Conservation (phyloP, 2,329 filamentous ascomycete species). For the Phoma sp. region DNA sequence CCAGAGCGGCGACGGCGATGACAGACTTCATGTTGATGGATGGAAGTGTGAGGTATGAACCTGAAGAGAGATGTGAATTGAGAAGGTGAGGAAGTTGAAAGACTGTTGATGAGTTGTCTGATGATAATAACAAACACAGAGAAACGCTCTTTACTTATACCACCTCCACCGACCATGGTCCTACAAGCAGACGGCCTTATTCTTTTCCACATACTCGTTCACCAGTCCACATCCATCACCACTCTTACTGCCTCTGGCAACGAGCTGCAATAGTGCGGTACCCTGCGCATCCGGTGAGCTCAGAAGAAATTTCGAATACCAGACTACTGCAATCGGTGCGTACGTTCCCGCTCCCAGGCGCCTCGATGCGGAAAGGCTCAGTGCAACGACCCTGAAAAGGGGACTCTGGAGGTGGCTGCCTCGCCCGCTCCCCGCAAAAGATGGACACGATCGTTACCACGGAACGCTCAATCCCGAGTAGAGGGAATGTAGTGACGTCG, state of each 20-base stretch:
- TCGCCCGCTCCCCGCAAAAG: constrained; percentile 8
- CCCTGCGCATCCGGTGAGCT: neutral
- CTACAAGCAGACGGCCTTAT: neutral
- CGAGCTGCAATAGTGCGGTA: constrained; percentile 5
- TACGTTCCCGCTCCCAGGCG: neutral
- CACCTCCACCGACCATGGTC: constrained; percentile 1
- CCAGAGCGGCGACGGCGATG: constrained; percentile 13
- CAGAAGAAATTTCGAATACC: neutral
- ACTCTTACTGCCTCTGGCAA: constrained; percentile 9
- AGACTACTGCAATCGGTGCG: neutral
- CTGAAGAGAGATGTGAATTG: constrained; percentile 17
- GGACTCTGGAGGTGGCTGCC: neutral
- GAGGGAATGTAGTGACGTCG: constrained; percentile 13
- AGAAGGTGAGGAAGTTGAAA: constrained; percentile 1
- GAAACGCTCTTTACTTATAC: constrained; percentile 9
- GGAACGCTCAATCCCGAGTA: constrained; percentile 5
- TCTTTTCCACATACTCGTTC: neutral
- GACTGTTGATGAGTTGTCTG: neutral
- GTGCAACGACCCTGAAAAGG: neutral
- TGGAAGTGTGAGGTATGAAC: neutral
- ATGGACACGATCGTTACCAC: neutral
- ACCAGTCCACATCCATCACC: constrained; percentile 5
- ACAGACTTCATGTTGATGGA: constrained; percentile 15
- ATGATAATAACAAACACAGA: neutral
- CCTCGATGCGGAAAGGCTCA: constrained; percentile 1